Evolutionary conservation across 2,329 filamentous ascomycete genomes (phyloP).

Genomic region (Biscogniauxia sp.): DNA sequence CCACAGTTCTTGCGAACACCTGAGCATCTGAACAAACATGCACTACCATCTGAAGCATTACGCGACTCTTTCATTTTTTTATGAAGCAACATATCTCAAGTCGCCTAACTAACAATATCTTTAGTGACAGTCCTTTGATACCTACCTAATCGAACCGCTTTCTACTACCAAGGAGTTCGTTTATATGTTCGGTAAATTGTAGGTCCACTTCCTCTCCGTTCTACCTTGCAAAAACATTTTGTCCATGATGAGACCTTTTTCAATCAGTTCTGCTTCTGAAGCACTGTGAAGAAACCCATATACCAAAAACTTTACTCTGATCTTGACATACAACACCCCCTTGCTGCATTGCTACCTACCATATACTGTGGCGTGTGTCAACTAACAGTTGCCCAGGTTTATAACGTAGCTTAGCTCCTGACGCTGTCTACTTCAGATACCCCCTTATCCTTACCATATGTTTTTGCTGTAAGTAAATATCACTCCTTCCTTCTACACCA

Average conservation of each 20-base stretch:
- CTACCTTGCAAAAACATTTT: slow-evolving; percentile 7
- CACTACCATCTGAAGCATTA: slow-evolving; percentile 70
- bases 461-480: slow-evolving; percentile 38
- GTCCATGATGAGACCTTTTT: slow-evolving; percentile 61
- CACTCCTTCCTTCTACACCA: neutral
- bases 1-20: slow-evolving; percentile 61
- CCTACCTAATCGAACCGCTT: neutral
- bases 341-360: neutral
- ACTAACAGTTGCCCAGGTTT: slow-evolving; percentile 14
- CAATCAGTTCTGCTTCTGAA: slow-evolving; percentile 78
- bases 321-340: slow-evolving; percentile 22
- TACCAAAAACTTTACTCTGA: slow-evolving; percentile 61
- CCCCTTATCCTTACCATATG: slow-evolving; percentile 1
- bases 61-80: slow-evolving; percentile 14
- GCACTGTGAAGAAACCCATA: slow-evolving; percentile 60
- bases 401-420: neutral
- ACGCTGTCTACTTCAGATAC: neutral
- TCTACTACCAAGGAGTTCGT: neutral
- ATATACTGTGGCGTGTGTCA: slow-evolving; percentile 1
- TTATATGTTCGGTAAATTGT: slow-evolving; percentile 9
- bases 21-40: slow-evolving; percentile 68
- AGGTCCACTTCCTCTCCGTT: neutral
- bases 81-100: slow-evolving; percentile 6
- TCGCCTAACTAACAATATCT: slow-evolving; percentile 14
- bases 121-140: slow-evolving; percentile 3